Evolutionary conservation across 2,329 filamentous ascomycete genomes (phyloP).

Genomic region (Furcasterigmium furcatum): DNA sequence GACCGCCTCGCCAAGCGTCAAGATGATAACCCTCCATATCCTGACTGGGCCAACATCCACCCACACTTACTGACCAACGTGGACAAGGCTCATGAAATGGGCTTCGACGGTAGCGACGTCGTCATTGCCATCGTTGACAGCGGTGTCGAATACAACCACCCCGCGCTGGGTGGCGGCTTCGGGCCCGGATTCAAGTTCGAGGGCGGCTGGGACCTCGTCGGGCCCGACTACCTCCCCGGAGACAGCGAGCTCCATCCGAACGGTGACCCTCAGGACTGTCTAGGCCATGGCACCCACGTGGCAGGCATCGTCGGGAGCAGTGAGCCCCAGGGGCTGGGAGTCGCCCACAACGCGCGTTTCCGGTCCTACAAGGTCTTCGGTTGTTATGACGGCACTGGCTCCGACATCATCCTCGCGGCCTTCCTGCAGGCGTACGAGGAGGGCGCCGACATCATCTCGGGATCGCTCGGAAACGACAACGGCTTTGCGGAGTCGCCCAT

Average conservation of each 20-base stretch:
- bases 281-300: conserved; percentile 17
- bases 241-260: conserved; percentile 13
- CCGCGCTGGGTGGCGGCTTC: conserved; percentile 42
- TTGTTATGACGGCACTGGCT: conserved; percentile 25
- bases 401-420: conserved; percentile 36
- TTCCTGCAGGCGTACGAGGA: conserved; percentile 39
- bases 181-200: conserved; percentile 32
- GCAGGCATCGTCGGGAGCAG: conserved; percentile 5
- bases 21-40: background rate
- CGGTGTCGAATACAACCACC: conserved; percentile 37
- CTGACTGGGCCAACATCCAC: background rate
- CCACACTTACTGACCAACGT: conserved; percentile 1
- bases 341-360: conserved; percentile 33
- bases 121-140: conserved; percentile 1
- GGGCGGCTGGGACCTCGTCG: conserved; percentile 15
- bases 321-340: conserved; percentile 28
- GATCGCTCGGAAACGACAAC: background rate
- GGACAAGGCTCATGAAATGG: background rate
- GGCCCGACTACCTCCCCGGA: conserved; percentile 15
- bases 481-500: background rate
- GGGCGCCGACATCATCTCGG: conserved; percentile 28
- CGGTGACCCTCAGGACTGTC: conserved; percentile 14
- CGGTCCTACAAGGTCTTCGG: conserved; percentile 34
- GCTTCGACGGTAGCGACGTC: conserved; percentile 1
- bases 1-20: background rate